phyloP scores from a whole-genome alignment of 106 monocot species.

The Acorus gramineus region DNA sequence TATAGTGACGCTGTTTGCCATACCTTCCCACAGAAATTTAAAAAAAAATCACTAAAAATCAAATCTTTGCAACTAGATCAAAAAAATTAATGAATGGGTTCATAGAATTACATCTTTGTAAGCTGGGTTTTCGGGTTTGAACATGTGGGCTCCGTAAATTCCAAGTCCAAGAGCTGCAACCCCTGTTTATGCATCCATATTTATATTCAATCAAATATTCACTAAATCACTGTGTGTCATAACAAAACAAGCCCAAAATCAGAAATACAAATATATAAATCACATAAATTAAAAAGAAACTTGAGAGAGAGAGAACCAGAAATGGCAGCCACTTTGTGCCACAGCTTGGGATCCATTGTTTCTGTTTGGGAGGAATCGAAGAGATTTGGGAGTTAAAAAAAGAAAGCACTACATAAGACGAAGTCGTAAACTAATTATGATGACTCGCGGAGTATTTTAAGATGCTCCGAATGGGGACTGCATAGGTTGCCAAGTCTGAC shows the following conservation, averaged over 20 bases:
- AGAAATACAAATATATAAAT: conserved; percentile 1
- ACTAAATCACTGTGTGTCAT: neutral
- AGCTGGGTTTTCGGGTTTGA: conserved; percentile 58
- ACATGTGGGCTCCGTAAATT: conserved; percentile 78
- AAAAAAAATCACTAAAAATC: neutral
- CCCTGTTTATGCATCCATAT: conserved; percentile 25
- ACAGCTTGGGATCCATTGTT: conserved; percentile 50
- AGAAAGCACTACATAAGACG: conserved; percentile 2
- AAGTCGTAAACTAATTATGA: conserved; percentile 3
- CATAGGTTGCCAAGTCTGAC: too few relatives aligned
- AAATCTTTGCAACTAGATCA: neutral
- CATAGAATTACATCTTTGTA: conserved; percentile 59
- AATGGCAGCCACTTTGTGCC: conserved; percentile 80
- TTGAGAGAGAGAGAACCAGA: conserved; percentile 42
- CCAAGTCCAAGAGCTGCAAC: conserved; percentile 80
- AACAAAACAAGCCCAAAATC: neutral
- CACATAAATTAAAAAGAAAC: neutral
- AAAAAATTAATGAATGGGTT: too few relatives aligned
- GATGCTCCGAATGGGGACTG: too few relatives aligned
- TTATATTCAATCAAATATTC: neutral
- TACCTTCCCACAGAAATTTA: conserved; percentile 26
- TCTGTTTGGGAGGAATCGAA: neutral
- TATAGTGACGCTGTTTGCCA: conserved; percentile 86
- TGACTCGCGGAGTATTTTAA: too few relatives aligned
- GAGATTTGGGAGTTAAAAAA: neutral